phyloP scores from a whole-genome alignment of 2,329 filamentous ascomycete genomes.

The Ophiocordyceps robertsii region DNA sequence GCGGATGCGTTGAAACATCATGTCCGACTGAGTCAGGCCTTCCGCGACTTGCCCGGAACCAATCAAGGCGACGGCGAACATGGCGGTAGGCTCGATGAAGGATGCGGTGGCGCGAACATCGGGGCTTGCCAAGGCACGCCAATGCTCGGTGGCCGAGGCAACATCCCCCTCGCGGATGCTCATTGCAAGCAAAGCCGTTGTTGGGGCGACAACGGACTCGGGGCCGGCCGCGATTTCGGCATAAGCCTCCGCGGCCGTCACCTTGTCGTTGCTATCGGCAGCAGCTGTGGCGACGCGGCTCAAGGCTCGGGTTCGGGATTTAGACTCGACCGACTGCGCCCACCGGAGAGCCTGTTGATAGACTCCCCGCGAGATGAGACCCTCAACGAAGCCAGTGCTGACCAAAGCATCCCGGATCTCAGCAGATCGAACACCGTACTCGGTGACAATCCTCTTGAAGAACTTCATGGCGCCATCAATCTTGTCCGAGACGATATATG shows the following conservation, averaged over 20 bases:
- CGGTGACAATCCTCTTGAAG: slow-evolving; percentile 61
- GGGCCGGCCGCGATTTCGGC: slow-evolving; percentile 39
- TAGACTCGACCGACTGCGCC: slow-evolving; percentile 49
- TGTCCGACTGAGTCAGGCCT: slow-evolving; percentile 63
- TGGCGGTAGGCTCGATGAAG: slow-evolving; percentile 77
- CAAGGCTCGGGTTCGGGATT: slow-evolving; percentile 50
- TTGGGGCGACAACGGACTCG: slow-evolving; percentile 39
- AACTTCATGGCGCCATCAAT: slow-evolving; percentile 74
- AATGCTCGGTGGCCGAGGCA: slow-evolving; percentile 63
- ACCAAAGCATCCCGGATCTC: slow-evolving; percentile 61
- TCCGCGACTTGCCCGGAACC: slow-evolving; percentile 75
- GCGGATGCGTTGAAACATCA: slow-evolving; percentile 78
- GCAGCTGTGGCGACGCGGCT: slow-evolving; percentile 61
- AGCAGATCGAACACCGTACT: slow-evolving; percentile 42
- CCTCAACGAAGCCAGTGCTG: slow-evolving; percentile 63
- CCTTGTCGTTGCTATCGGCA: slow-evolving; percentile 63
- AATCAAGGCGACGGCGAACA: slow-evolving; percentile 83
- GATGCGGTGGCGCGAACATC: slow-evolving; percentile 44
- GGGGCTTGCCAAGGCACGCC: slow-evolving; percentile 56
- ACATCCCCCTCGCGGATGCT: slow-evolving; percentile 75
- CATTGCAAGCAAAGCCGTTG: slow-evolving; percentile 75
- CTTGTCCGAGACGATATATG: slow-evolving; percentile 73
- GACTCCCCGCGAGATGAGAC: slow-evolving; percentile 56
- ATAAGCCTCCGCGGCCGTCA: slow-evolving; percentile 56
- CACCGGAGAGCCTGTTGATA: slow-evolving; percentile 63